Evolutionary conservation across 2,329 filamentous ascomycete genomes (phyloP).

Genomic region (Coniochaeta sp.): DNA sequence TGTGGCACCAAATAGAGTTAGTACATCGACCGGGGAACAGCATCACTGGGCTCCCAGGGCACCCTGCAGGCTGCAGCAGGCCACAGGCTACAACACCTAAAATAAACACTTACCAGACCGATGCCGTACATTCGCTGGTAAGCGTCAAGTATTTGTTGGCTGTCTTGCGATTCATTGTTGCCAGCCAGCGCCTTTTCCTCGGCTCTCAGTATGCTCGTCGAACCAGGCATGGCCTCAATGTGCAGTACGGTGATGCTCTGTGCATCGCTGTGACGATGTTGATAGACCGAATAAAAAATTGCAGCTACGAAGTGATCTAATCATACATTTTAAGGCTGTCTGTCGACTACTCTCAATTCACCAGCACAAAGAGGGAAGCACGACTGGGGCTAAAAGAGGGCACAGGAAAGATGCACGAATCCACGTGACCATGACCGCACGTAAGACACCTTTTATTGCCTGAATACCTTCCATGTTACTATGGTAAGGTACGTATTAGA

Average conservation of each 20-base stretch:
- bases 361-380: not conserved
- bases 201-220: conserved; percentile 17
- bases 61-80: conserved; percentile 3
- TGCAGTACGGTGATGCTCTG: not conserved
- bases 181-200: conserved; percentile 20
- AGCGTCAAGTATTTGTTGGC: conserved; percentile 30
- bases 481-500: too few relatives aligned
- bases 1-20: conserved; percentile 1
- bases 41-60: not conserved
- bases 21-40: conserved; percentile 1
- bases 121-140: conserved; percentile 30
- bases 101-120: conserved; percentile 26
- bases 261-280: not conserved
- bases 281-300: not conserved
- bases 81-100: not conserved
- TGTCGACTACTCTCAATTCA: not conserved
- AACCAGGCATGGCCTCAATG: conserved; percentile 8
- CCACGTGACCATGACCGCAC: not conserved
- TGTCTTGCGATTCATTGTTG: conserved; percentile 33
- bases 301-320: not conserved
- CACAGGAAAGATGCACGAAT: not conserved
- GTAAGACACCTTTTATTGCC: too few relatives aligned
- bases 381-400: not conserved
- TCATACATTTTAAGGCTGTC: not conserved
- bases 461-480: too few relatives aligned